Base-by-base conservation (phyloP, 495 filamentous ascomycete species). In the Clohesyomyces aquaticus region DNA sequence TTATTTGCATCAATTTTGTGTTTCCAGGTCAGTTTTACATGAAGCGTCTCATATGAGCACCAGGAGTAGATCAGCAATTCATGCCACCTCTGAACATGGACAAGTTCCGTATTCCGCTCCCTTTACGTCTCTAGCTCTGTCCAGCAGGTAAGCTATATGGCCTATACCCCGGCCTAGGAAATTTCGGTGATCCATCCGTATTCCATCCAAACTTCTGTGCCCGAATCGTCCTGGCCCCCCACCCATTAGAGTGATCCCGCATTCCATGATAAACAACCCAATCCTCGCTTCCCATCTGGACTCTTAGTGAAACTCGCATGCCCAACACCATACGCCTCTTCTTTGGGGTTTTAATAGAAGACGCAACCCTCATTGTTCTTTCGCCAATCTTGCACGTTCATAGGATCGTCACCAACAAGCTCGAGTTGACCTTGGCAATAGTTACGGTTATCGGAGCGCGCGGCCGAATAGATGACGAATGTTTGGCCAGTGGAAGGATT, bases 231-330 rank as follows among this genome's bases (percentile, higher is more conserved):
- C 75, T 65, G n/a, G 74, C 73, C n/a, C 27, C 47, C 71, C 72
- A 78, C n/a, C 73, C 71, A 48, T 70, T 68, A 18, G 41, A 67
- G 16, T 73, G 74, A 63, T 78, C 66, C 42, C 63, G 46, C 76
- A 77, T 77, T 12, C 77, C 80, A 63, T 81, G 80, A 61, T 82
- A 82, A 1, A 82, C 77, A 28, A 81, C 77, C 61, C 76, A 82
- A 50, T 77, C 67, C 66, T 81, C 79, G 0, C 49, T 75, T 2
- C 77, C n/a, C 77, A 63, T 81, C 79, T 0, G 78, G 77, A 26
- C 76, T 79, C 32, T 73, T 77, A 22, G 69, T 74, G 56, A 78
- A 82, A 59, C 75, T 79, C 10, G 80, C 80, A 65, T 82, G 80
- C 0, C 80, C 80, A 1, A 79, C 77, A 3, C 77, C 80, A 59